phyloP scores from a whole-genome alignment of 2,329 filamentous ascomycete species.

The Penicillium sp. region DNA sequence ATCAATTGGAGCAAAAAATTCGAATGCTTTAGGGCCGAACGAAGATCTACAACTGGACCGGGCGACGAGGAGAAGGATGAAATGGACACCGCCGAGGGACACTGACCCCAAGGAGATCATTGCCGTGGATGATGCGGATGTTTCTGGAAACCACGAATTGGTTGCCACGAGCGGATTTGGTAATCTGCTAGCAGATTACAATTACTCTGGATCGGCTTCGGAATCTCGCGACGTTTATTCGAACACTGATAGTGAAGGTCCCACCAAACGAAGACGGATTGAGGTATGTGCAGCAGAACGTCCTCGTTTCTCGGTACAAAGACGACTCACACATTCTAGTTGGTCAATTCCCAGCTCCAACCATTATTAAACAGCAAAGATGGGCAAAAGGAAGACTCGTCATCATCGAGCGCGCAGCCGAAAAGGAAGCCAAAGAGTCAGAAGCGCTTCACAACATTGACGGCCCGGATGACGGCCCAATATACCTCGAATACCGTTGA shows the following conservation, averaged over 20 bases:
- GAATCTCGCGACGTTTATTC: slow-evolving; percentile 10
- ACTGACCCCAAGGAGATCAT: slow-evolving; percentile 29
- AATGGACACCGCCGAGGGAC: slow-evolving; percentile 66
- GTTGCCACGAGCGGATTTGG: slow-evolving; percentile 26
- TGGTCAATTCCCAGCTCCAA: slow-evolving; percentile 27
- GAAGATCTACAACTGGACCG: slow-evolving; percentile 33
- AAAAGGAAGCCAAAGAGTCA: slow-evolving; percentile 47
- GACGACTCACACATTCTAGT: slow-evolving; percentile 15
- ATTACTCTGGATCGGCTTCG: slow-evolving; percentile 31
- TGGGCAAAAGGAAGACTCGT: slow-evolving; percentile 15
- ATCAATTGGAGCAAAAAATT: slow-evolving; percentile 6
- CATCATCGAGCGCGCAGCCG: slow-evolving; percentile 9
- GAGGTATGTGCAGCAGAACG: slow-evolving; percentile 28
- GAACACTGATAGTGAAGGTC: slow-evolving; percentile 20
- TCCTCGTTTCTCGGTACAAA: not conserved
- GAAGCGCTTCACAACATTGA: slow-evolving; percentile 74
- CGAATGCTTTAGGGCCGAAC: slow-evolving; percentile 21
- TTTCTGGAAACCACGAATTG: slow-evolving; percentile 1
- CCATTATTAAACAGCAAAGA: slow-evolving; percentile 8
- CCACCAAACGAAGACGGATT: slow-evolving; percentile 39
- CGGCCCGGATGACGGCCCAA: slow-evolving; percentile 69
- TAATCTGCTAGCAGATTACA: slow-evolving; percentile 42
- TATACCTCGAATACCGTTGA: slow-evolving; percentile 53
- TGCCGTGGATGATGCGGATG: slow-evolving; percentile 14
- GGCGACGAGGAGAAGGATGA: slow-evolving; percentile 56